phyloP scores from a whole-genome alignment of 352 stramenopile genomes.

The Globisporangium spinosum region DNA sequence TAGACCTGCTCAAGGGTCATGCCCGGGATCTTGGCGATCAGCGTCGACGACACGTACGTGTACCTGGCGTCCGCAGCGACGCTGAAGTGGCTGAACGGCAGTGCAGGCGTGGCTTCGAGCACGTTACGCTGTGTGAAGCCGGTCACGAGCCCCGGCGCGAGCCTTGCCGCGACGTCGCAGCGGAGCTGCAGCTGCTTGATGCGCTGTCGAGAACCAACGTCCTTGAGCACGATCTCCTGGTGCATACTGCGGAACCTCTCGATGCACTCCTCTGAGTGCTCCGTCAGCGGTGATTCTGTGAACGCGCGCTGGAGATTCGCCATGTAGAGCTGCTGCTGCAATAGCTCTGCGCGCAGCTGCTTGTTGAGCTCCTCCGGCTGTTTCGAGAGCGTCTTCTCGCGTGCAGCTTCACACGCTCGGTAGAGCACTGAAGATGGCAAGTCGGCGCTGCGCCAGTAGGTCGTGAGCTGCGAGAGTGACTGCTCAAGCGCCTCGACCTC shows the following conservation, averaged over 20 bases:
- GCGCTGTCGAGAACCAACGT: not conserved
- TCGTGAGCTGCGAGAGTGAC: not conserved
- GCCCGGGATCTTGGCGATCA: not conserved
- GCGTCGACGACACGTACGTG: not conserved
- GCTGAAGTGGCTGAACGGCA: not conserved
- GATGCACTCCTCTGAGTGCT: not conserved
- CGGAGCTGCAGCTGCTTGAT: not conserved
- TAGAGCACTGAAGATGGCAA: not conserved
- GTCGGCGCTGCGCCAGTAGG: not conserved
- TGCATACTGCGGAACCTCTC: not conserved
- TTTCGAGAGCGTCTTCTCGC: not conserved
- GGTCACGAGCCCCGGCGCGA: not conserved
- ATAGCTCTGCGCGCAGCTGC: not conserved
- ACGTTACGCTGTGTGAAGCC: not conserved
- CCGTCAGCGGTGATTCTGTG: not conserved
- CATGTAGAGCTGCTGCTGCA: conserved; percentile 1
- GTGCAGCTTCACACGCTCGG: not conserved
- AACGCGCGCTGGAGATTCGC: not conserved
- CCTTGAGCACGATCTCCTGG: not conserved
- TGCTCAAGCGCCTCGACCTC: not conserved
- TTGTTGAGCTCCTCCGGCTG: not conserved
- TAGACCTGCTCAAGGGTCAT: not conserved
- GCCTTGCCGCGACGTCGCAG: not conserved
- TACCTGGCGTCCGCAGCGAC: not conserved
- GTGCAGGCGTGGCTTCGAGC: not conserved